Evolutionary conservation across 768 basidiomycete species (phyloP).

Genomic region (Kwoniella dejecticola): DNA sequence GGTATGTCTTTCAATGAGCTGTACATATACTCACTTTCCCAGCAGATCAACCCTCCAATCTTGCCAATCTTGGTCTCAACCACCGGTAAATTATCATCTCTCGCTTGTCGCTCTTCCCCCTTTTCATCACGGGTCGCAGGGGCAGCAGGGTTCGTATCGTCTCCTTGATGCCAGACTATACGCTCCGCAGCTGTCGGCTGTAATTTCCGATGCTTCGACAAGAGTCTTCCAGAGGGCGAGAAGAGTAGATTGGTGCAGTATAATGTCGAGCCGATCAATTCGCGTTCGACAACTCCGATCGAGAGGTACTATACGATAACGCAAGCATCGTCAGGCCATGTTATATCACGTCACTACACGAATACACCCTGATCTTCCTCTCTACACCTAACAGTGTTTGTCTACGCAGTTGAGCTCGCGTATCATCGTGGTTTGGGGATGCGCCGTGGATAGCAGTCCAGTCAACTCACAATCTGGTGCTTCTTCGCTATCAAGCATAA

Average conservation of each 20-base stretch:
- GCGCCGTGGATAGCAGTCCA: neutral
- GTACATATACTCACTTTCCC: slow-evolving; percentile 33
- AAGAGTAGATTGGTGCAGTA: slow-evolving; percentile 37
- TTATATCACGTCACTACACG: no score
- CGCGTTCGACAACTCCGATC: slow-evolving; percentile 33
- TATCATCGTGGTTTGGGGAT: no score
- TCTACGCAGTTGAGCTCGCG: no score
- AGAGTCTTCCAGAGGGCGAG: slow-evolving; percentile 23
- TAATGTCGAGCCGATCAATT: slow-evolving; percentile 27
- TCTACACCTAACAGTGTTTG: no score
- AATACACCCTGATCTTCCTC: no score
- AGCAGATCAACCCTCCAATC: slow-evolving; percentile 40
- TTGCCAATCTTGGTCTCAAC: slow-evolving; percentile 33
- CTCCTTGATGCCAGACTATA: slow-evolving; percentile 35
- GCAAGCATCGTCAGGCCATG: no score
- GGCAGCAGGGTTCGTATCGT: slow-evolving; percentile 17
- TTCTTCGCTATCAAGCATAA: slow-evolving; percentile 20
- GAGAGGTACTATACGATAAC: slow-evolving; percentile 29
- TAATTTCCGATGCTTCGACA: slow-evolving; percentile 36
- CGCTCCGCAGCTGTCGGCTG: slow-evolving; percentile 37
- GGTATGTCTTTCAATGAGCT: no score
- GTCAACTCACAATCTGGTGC: slow-evolving; percentile 7
- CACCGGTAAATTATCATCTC: slow-evolving; percentile 35
- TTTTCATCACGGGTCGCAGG: no score
- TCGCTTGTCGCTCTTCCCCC: no score